Base-by-base conservation (phyloP, 768 basidiomycete genomes). In the Clitopilus hobsonii region DNA sequence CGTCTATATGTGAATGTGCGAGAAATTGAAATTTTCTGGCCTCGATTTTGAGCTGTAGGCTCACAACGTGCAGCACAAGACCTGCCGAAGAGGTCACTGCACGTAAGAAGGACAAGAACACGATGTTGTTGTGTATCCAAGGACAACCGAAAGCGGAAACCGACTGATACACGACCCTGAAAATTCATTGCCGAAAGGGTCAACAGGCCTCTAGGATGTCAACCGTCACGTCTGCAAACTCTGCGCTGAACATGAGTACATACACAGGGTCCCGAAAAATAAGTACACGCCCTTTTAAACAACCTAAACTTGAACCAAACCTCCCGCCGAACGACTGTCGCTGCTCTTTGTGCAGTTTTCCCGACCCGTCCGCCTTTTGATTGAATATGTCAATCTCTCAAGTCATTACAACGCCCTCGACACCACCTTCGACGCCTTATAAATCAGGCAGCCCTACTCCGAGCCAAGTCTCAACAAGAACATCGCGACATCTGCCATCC, bases 211-310 rank as follows among this genome's bases (percentile, higher is more conserved):
- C 22, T 20, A 45, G n/a, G 22, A 45, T 45, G 41, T 20, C 41
- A 45, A 45, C 41, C 18, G 16, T 45, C 41, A 45, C n/a, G 41
- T 20, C n/a, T 18, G 22, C 41, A 20, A 20, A 45, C 41, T 18
- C 41, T 45, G 22, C 41, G n/a, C 41, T 45, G 41, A 45, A 45
- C 41, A 45, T 45, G 41, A 20, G 41, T 45, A 45, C n/a, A 45
- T 23, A 18, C 41, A 45, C n/a, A 23, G 41, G 41, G 22, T 45
- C 3, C 8, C 22, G 10, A 45, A 45, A 45, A 18, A 16, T 20
- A 18, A 23, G 41, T 16, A 11, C n/a, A 45, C 41, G 41, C 22
- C n/a, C 41, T 23, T 45, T 45, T 45, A 18, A 18, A 45, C 41
- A 3, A 20, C 41, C 41, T 45, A 16, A 11, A 45, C 41, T 45